Base-by-base conservation (phyloP, 2,329 filamentous ascomycete genomes). In the Taxawa tesnikishii region DNA sequence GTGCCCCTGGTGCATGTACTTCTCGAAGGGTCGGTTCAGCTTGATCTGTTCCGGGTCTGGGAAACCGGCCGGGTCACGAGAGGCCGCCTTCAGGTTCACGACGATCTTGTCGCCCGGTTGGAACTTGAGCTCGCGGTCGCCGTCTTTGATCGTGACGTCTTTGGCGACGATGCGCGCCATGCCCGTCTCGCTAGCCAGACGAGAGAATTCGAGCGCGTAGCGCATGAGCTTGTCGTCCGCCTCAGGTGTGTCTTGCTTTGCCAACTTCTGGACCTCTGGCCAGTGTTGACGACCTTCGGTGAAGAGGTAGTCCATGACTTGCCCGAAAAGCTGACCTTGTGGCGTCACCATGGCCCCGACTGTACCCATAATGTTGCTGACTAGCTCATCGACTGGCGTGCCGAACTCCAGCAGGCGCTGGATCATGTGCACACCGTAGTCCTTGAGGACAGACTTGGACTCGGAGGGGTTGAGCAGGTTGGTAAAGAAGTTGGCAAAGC, bases 291-390 rank as follows among this genome's bases (percentile, higher is more conserved):
- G 50, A 19, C 67, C 68, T 13, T 61, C 59, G 2, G 46, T 37
- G 28, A 75, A 56, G 48, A 70, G 73, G 46, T 65, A 70, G 43
- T 74, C 71, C 29, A 75, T 47, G 15, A 61, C 67, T 40, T 74
- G 70, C 0, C 58, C 64, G 43, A 74, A 72, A 14, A 73, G 60
- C 37, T 73, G 68, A 6, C 65, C 68, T 43, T 74, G 70, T 35
- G 70, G 73, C 3, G 64, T 57, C 3, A 71, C 66, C 53, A 68
- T 66, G 23, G 66, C 66, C 15, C 65, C 68, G 1, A 67, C 67
- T 1, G 70, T 73, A 18, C 68, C 68, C 26, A 75, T 58, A 33
- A 75, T 65, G 33, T 73, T 65, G 25, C 64, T 65, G 17, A 72
- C 68, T 15, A 73, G 56, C 13, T 68, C 59, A 15, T 67, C 53